Base-by-base conservation (phyloP, 2,329 filamentous ascomycete species). In the Ceratocystis ficicola region DNA sequence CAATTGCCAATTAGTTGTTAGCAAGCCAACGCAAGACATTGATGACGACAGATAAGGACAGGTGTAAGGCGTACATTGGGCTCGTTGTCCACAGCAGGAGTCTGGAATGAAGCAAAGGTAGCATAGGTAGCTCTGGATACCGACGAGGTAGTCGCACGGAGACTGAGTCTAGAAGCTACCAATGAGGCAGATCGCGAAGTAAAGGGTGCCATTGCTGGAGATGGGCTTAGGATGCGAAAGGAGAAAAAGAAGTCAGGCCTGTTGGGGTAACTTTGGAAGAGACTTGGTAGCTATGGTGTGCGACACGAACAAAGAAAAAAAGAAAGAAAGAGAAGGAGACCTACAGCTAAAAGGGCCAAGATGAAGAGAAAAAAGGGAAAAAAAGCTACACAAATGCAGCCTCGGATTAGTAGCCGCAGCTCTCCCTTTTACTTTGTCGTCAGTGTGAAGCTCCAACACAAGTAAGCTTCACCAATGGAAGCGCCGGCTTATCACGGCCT, bases 11-110 rank as follows among this genome's bases (percentile, higher is more conserved):
- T 12, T 12, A 22, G 4, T 2, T 28, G 57, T 65, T 65, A 65
- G 50, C 8, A 3, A 25, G 52, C 36, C 67, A 62, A 25, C 62
- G 22, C 36, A 48, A 44, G 41, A 28, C 17, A 32, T n/a, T 32
- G n/a, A 32, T 15, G 48, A 36, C 20, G 17, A 15, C 15, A 41
- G 17, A 2, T 25, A 36, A 15, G n/a, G 28, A 32, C 3, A 32
- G 50, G 22, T 12, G 36, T 41, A 22, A 2, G 25, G 81, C 89
- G 75, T 77, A 96, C 92, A 75, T 96, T 99, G n/a, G 90, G 90
- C 79, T 99, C 94, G 74, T 99, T 99, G 74, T 84, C 80, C 71
- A 96, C 84, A 69, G 86, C 86, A 62, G 94, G 94, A 63, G 92
- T 83, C 79, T 90, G 93, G 83, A 96, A 97, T 68, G 85, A 82